Percentiles rank a stretch among this genome's conserved stretches.
phyloP scores from a whole-genome alignment of 2,329 filamentous ascomycete species.

The Leptographium wingfieldii region DNA sequence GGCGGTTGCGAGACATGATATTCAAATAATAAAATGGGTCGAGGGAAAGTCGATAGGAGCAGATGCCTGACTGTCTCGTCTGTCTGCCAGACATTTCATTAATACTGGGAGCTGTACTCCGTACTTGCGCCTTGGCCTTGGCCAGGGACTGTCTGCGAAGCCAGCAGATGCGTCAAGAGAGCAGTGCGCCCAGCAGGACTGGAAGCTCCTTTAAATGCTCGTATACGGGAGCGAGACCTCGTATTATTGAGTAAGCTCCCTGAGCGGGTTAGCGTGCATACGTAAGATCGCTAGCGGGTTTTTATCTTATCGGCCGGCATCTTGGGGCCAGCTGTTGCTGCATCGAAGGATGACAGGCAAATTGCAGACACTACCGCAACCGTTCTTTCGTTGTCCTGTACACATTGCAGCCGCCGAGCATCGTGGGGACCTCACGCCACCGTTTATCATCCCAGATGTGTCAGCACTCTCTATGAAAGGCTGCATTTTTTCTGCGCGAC shows the following conservation, averaged over 20 bases:
- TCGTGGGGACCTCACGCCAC: background rate
- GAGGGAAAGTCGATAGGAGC: background rate
- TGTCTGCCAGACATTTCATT: too few species aligned
- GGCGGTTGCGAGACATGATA: background rate
- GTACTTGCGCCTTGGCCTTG: too few species aligned
- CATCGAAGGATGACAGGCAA: background rate
- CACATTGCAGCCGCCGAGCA: background rate
- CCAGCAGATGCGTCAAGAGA: too few species aligned
- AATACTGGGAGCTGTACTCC: too few species aligned
- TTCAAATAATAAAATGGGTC: background rate
- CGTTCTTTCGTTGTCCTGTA: background rate
- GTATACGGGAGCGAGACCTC: background rate
- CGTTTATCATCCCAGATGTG: background rate
- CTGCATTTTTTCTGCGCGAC: background rate
- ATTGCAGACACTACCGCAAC: background rate
- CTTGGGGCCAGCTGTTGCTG: background rate
- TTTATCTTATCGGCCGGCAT: constrained; percentile 7
- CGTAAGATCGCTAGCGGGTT: background rate
- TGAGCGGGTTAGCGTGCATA: constrained; percentile 5
- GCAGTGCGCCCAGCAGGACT: too few species aligned
- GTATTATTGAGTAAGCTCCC: background rate
- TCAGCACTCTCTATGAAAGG: background rate
- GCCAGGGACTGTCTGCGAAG: too few species aligned
- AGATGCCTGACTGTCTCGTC: background rate
- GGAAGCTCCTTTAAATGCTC: too few species aligned